Conservation (phyloP, 345 rosid genomes). For the Anastatica hierochuntica region DNA sequence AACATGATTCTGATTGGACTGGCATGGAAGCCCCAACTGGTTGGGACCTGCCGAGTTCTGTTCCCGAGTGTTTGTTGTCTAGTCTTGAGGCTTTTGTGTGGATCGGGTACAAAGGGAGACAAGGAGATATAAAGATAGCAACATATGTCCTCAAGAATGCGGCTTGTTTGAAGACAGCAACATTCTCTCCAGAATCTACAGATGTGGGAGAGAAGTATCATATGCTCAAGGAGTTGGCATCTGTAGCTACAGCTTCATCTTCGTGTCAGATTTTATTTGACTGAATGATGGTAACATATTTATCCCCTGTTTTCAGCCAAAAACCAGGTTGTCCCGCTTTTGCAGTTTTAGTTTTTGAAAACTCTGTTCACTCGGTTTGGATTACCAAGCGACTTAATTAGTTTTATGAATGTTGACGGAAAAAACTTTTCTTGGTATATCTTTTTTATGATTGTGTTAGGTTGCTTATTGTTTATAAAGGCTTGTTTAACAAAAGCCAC, state of each 20-base stretch:
- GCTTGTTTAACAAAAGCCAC: too few species aligned
- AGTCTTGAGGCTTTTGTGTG: slow-evolving; percentile 10
- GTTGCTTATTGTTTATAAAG: too few species aligned
- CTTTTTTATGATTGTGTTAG: too few species aligned
- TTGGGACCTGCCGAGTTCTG: not conserved
- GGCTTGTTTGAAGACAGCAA: not conserved
- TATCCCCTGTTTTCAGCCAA: too few species aligned
- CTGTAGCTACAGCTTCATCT: not conserved
- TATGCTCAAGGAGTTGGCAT: slow-evolving; percentile 8
- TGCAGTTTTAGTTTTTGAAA: too few species aligned
- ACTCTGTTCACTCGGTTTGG: too few species aligned
- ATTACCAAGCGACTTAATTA: too few species aligned
- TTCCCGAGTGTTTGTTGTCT: not conserved
- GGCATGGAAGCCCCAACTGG: not conserved
- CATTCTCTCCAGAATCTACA: not conserved
- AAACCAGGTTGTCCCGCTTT: too few species aligned
- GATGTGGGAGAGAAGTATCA: not conserved
- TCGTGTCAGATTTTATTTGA: slow-evolving; percentile 5
- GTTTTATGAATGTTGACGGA: too few species aligned
- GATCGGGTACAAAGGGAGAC: slow-evolving; percentile 1
- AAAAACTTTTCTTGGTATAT: too few species aligned
- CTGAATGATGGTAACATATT: not conserved
- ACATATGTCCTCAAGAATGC: not conserved
- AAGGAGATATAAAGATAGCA: not conserved
- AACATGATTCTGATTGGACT: not conserved